Base-by-base conservation (phyloP, 441 rosid genomes). In the Euphorbia schlechtendalii region DNA sequence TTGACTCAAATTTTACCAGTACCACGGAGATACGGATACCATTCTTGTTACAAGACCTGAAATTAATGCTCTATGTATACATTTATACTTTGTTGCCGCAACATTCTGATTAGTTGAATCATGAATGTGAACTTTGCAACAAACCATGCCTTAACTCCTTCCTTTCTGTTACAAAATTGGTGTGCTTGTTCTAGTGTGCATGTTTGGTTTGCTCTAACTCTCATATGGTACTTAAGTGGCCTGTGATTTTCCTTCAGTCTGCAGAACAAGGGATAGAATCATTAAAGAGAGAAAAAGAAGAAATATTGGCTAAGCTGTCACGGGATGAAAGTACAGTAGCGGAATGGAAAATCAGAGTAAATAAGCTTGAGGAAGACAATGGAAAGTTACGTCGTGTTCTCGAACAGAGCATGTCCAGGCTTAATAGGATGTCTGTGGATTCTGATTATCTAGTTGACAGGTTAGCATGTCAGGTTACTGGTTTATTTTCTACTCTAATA, bases 331-430 rank as follows among this genome's bases (percentile, higher is more conserved):
- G 69, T 71, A 71, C 61, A 56, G 77, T 86, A 62, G 82, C 76
- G 21, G 96, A 91, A 72, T 84, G 83, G 69, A 87, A 84, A 80
- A 73, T 64, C 64, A 85, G 96, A 79, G 84, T 80, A 68, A 79
- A 76, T 72, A 94, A 89, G 78, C 89, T 89, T 32, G 96, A 94
- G 80, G 96, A 91, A 66, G 96, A 94, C 79, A 91, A 89, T 68
- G 77, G 81, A 61, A 94, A 89, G 77, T 81, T 94, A 66, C 89
- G 95, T 5, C 88, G 86, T 63, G 92, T 85, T 70, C 80, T 91
- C 71, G 96, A 91, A 71, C 96, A 89, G 86, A 91, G 94, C 83
- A 87, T 94, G 99, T 86, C 88, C 55, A 85, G 94, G 70, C 96
- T 94, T 66, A 91, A 89, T 76, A 84, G 99, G 78, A 89, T 94